A percentile compares a stretch with the other conserved stretches of the same genome.
phyloP scores from a whole-genome alignment of 2,329 filamentous ascomycete genomes.

The Fusarium temperatum region DNA sequence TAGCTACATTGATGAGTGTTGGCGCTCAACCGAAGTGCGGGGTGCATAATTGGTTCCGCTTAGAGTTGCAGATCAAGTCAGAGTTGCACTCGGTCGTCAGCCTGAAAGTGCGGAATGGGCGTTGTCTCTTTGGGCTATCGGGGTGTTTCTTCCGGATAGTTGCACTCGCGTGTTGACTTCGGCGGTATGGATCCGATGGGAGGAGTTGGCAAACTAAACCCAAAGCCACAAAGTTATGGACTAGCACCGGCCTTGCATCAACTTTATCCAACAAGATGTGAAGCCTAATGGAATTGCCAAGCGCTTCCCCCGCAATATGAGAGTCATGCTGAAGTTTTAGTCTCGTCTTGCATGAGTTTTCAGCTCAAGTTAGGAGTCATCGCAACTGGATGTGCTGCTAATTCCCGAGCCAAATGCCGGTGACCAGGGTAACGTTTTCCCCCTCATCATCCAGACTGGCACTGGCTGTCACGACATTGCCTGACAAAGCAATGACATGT shows the following conservation, averaged over 20 bases:
- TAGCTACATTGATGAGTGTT: background rate
- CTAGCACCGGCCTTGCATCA: background rate
- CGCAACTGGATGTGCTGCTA: background rate
- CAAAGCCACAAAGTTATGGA: background rate
- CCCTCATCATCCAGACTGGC: background rate
- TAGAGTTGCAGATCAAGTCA: background rate
- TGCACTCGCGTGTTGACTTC: background rate
- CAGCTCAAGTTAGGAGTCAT: background rate
- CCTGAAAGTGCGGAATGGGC: background rate
- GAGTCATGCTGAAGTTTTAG: background rate
- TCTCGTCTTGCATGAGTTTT: background rate
- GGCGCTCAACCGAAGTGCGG: slow-evolving; percentile 4
- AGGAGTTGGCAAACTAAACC: background rate
- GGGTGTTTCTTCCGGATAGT: background rate
- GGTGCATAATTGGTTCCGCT: slow-evolving; percentile 1
- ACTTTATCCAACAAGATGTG: background rate
- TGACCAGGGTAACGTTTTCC: background rate
- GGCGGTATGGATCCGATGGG: background rate
- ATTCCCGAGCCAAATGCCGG: slow-evolving; percentile 8
- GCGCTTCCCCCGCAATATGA: background rate
- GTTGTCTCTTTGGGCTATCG: background rate
- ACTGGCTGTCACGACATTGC: background rate
- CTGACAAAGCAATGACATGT: background rate
- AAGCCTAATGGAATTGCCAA: background rate
- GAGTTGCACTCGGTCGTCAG: background rate